Percentiles rank a stretch among this genome's conserved stretches.
Evolutionary conservation across 495 filamentous ascomycete species (phyloP).

Genomic region (Saxispiralis lemnorum): DNA sequence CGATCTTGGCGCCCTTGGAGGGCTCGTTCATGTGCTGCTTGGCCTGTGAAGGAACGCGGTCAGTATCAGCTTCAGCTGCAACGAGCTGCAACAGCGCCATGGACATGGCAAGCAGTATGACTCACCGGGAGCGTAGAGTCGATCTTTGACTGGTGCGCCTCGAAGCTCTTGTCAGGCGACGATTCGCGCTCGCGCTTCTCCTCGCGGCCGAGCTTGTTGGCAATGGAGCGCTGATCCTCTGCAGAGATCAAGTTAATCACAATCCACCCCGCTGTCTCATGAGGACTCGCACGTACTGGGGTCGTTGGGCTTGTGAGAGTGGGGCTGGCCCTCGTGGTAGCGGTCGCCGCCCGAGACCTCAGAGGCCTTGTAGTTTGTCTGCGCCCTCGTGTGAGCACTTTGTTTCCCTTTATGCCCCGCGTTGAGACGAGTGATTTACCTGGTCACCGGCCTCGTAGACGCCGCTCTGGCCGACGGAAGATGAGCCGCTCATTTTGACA

Average conservation of each 20-base stretch:
- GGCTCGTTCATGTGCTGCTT: constrained; percentile 28
- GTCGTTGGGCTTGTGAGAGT: constrained; percentile 52
- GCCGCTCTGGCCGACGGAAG: constrained; percentile 33
- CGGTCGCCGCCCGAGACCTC: constrained; percentile 31
- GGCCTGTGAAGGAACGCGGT: constrained; percentile 16
- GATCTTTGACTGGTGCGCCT: constrained; percentile 41
- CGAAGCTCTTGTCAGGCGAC: constrained; percentile 26
- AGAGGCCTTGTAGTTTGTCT: constrained; percentile 43
- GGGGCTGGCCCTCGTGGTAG: constrained; percentile 48
- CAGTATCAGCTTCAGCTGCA: neutral
- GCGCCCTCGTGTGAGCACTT: neutral
- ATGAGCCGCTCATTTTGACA: constrained; percentile 24
- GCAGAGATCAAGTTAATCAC: neutral
- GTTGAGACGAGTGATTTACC: constrained; percentile 8
- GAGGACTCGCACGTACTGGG: constrained; percentile 36
- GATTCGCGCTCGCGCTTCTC: constrained; percentile 31
- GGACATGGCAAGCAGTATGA: neutral
- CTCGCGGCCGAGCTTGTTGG: constrained; percentile 54
- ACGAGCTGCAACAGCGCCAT: no score
- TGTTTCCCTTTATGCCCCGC: neutral
- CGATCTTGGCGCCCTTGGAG: constrained; percentile 28
- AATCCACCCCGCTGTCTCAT: neutral
- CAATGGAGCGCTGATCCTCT: constrained; percentile 70
- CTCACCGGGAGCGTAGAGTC: constrained; percentile 53
- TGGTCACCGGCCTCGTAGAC: constrained; percentile 53